phyloP scores from a whole-genome alignment of 371 early-diverging fungal species.

The Lichtheimia hyalospora region DNA sequence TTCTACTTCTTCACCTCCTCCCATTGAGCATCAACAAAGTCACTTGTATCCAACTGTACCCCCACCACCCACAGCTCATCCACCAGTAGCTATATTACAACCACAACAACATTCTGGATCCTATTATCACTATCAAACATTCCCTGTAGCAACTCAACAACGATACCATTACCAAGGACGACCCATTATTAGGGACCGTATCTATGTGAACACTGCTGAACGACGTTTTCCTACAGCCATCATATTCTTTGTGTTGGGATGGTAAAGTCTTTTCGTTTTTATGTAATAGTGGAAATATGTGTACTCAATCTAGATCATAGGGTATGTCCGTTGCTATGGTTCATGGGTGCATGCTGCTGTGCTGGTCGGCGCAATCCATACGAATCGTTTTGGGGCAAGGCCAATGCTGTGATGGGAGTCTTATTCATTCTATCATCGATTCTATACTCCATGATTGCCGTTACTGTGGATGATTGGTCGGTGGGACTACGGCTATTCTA shows the following conservation, averaged over 20 bases:
- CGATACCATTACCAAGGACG: neutral
- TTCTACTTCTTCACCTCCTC: neutral
- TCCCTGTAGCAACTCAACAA: neutral
- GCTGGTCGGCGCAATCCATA: neutral
- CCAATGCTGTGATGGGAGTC: neutral
- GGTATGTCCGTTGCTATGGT: neutral
- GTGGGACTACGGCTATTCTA: neutral
- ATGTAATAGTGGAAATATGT: too few relatives aligned
- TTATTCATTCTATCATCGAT: neutral
- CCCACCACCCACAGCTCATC: neutral
- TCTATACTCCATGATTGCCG: neutral
- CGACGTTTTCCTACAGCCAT: neutral
- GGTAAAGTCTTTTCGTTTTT: neutral
- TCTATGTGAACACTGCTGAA: neutral
- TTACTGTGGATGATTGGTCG: neutral
- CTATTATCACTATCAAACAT: neutral
- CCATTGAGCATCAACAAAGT: neutral
- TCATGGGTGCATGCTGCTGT: neutral
- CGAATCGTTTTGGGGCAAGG: neutral
- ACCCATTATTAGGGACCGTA: neutral
- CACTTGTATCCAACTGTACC: neutral
- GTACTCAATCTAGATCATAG: neutral
- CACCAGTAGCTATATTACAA: neutral
- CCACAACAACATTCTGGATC: neutral
- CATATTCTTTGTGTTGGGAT: neutral